Evolutionary conservation across 2,329 filamentous ascomycete species (phyloP), one percentile per base, ranked within the genome.

Genomic region (Penicillium sp.): DNA sequence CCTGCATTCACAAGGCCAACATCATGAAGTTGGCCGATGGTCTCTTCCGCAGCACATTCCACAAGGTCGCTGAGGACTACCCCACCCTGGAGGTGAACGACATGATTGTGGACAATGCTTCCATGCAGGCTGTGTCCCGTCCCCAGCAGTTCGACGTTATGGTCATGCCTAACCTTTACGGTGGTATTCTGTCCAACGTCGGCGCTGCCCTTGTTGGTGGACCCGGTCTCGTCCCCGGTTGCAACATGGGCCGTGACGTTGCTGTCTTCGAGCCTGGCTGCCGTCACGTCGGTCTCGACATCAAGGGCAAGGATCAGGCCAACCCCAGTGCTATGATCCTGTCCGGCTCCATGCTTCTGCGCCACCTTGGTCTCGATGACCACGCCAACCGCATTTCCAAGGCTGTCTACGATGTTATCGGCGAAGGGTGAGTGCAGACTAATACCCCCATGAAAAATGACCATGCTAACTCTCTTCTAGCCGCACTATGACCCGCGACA

Each of bases 21-120:
- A 99, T 99, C 83, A 99, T 99, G 94, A 99, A 99, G 86, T 86
- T 99, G 59, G 93, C 93, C 77, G 94, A 99, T 71, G 94, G 94
- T 80, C 90, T 99, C 57, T 99, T 99, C 91, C 90, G 94, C 78
- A 93, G 88, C 82, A 97, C 94, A 68, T 96, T 97, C 85, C 91
- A 96, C 83, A 85, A 88, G 73, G 88, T 94, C 68, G 90, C 92
- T 67, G 90, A 96, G 83, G 91, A 96, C 78, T 99, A 94, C 83
- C 93, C 94, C 60, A 96, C 91, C 63, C 85, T 99, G 70, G 90
- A 97, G 83, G 89, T 89, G 75, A 96, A 96, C 83, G 94, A 99
- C 82, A 97, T 99, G 93, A 99, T 99, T 78, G 94, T 99, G 79
- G 94, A 99, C 83, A 99, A 99, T 80, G 94, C 94, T 73, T 96